phyloP scores from a whole-genome alignment of 2,329 filamentous ascomycete genomes.

The Seiridium unicorne region DNA sequence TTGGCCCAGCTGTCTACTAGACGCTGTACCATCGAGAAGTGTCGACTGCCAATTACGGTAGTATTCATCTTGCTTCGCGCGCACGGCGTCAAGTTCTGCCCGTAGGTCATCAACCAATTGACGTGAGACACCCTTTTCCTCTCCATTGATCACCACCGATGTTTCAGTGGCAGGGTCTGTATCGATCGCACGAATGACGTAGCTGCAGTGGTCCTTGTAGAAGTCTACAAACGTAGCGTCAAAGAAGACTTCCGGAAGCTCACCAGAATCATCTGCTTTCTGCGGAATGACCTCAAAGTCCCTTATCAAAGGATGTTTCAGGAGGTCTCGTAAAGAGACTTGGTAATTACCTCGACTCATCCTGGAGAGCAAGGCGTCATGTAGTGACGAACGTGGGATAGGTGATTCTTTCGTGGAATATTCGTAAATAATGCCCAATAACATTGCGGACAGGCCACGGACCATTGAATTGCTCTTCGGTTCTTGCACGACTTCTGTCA shows the following conservation, averaged over 20 bases:
- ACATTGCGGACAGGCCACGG: conserved; percentile 78
- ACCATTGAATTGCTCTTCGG: conserved; percentile 63
- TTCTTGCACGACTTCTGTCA: conserved; percentile 73
- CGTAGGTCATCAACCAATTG: conserved; percentile 87
- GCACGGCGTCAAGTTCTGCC: conserved; percentile 76
- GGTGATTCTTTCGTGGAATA: conserved; percentile 98
- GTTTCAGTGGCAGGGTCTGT: conserved; percentile 87
- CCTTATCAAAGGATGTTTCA: conserved; percentile 74
- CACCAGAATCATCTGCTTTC: conserved; percentile 50
- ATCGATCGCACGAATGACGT: conserved; percentile 81
- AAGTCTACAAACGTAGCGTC: conserved; percentile 88
- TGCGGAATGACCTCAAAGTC: conserved; percentile 88
- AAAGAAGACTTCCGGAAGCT: conserved; percentile 79
- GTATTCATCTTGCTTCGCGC: conserved; percentile 73
- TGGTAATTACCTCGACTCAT: conserved; percentile 87
- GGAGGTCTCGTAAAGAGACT: conserved; percentile 73
- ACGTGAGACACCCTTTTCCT: conserved; percentile 88
- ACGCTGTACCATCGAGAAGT: conserved; percentile 41
- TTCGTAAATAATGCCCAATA: conserved; percentile 89
- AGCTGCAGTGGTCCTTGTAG: conserved; percentile 92
- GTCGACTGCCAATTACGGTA: conserved; percentile 49
- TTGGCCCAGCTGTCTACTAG: conserved; percentile 34
- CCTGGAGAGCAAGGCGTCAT: conserved; percentile 72
- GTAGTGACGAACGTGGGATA: conserved; percentile 76
- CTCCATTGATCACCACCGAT: conserved; percentile 72